Evolutionary conservation across 495 filamentous ascomycete species (phyloP).

Genomic region (Aspergillus panamensis): DNA sequence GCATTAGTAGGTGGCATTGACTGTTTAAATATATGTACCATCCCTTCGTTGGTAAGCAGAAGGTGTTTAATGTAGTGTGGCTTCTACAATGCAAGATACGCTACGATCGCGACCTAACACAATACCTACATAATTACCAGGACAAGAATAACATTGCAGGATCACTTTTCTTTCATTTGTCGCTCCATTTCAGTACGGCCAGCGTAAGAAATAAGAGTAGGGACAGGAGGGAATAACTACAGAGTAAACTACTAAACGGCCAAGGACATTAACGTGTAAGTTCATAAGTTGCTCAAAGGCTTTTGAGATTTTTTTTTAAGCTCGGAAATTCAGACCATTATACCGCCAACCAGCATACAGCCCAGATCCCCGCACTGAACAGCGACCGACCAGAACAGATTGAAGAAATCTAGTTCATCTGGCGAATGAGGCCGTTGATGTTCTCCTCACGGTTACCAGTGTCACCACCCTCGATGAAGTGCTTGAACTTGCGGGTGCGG

Average conservation of each 20-base stretch:
- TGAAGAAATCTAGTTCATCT: constrained; percentile 84
- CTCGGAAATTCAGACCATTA: constrained; percentile 41
- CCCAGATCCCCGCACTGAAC: constrained; percentile 29
- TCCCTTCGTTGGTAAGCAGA: background rate
- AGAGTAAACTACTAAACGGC: constrained; percentile 3
- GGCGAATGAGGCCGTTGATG: constrained; percentile 92
- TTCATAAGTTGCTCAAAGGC: constrained; percentile 37
- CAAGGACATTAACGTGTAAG: constrained; percentile 14
- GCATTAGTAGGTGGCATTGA: no score
- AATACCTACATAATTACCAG: background rate
- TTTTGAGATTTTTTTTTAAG: constrained; percentile 32
- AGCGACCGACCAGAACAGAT: constrained; percentile 21
- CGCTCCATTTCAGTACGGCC: background rate
- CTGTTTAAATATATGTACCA: background rate
- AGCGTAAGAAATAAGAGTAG: background rate
- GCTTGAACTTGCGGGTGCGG: constrained; percentile 94
- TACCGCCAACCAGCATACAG: constrained; percentile 38
- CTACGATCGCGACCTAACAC: background rate
- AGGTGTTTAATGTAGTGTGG: background rate
- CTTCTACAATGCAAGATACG: background rate
- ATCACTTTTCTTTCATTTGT: background rate
- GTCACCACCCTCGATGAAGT: constrained; percentile 99
- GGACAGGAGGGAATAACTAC: background rate
- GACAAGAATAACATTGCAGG: background rate
- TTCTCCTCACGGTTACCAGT: constrained; percentile 97